These are phyloP conservation scores for Chaetoceros tenuissimus DNA, from an alignment of 108 stramenopile genomes.

Conservation along the genomic window DNA sequence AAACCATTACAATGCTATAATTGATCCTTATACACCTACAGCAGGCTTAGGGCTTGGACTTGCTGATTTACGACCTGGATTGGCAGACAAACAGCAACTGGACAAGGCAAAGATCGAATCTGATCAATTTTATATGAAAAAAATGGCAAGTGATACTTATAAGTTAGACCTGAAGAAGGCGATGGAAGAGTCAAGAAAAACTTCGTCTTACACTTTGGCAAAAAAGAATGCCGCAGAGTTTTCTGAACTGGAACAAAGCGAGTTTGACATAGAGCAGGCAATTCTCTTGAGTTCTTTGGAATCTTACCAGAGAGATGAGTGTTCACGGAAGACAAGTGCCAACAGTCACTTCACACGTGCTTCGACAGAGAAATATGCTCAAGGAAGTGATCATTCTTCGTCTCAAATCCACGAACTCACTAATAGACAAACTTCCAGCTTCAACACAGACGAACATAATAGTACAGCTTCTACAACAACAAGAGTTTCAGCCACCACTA, in stretches of 20 bases:
- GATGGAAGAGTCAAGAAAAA: constrained; percentile 30
- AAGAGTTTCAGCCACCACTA: constrained; percentile 5
- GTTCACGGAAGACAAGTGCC: constrained; percentile 46
- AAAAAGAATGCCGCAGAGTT: constrained; percentile 55
- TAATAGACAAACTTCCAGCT: background rate
- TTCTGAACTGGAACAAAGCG: constrained; percentile 66
- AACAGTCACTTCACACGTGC: constrained; percentile 18
- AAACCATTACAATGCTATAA: constrained; percentile 80
- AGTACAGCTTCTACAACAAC: constrained; percentile 10
- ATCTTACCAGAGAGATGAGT: constrained; percentile 39
- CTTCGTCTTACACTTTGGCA: constrained; percentile 32
- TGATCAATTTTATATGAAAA: constrained; percentile 8
- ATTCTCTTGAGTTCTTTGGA: constrained; percentile 56
- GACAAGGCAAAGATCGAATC: constrained; percentile 58
- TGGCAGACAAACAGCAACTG: constrained; percentile 74
- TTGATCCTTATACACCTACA: constrained; percentile 71
- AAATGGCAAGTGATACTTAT: constrained; percentile 32
- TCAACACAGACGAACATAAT: constrained; percentile 7
- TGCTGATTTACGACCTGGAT: constrained; percentile 66
- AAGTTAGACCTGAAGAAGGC: constrained; percentile 42
- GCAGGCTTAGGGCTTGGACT: constrained; percentile 75
- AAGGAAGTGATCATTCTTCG: too few species aligned
- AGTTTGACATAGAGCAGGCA: constrained; percentile 79
- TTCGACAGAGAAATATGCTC: background rate
- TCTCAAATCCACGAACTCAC: background rate